These are phyloP conservation scores for Handroanthus guayacan DNA, from an alignment of 257 asterid species.

Conservation along the genomic window DNA sequence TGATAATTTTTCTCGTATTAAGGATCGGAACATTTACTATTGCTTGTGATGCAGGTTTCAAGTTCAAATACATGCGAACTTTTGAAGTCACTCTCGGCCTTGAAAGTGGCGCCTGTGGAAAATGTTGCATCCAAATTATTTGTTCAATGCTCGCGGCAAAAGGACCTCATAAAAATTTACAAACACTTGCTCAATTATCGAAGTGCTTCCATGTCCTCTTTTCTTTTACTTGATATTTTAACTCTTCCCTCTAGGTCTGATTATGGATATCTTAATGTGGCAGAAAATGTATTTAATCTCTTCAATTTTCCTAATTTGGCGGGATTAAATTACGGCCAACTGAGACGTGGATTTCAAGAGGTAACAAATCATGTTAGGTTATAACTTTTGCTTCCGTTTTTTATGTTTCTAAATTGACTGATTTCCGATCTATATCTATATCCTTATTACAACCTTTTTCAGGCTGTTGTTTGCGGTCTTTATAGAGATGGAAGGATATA, in stretches of 20 bases:
- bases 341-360: conserved; percentile 3
- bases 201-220: background rate
- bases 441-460: conserved; percentile 26
- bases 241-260: background rate
- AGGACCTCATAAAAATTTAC: conserved; percentile 1
- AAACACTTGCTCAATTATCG: conserved; percentile 10
- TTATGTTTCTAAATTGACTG: background rate
- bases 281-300: conserved; percentile 1
- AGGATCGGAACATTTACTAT: background rate
- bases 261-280: background rate
- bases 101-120: conserved; percentile 5
- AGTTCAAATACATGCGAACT: background rate
- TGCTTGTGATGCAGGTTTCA: background rate
- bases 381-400: background rate
- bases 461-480: conserved; percentile 78
- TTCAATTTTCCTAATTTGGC: background rate
- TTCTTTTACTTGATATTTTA: background rate
- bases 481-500: conserved; percentile 59
- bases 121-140: conserved; percentile 6
- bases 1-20: background rate
- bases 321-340: background rate
- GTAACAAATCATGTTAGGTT: background rate
- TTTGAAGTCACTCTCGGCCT: background rate
- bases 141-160: conserved; percentile 8
- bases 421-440: background rate